phyloP scores from a whole-genome alignment of 2,329 filamentous ascomycete species.

The Laburnicola sp. region DNA sequence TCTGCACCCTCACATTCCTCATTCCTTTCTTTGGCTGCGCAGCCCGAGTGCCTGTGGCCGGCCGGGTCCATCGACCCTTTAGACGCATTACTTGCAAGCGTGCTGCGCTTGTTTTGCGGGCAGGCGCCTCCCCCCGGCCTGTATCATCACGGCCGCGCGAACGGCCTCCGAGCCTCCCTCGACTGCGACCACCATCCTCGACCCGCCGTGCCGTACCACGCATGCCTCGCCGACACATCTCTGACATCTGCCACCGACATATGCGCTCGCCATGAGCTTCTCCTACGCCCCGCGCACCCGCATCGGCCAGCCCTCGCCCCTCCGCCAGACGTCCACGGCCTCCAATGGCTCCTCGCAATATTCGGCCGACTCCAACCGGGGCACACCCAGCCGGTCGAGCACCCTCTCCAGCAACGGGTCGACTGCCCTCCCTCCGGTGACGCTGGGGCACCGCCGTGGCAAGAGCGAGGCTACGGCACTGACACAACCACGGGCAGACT shows the following conservation, averaged over 20 bases:
- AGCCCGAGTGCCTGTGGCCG: constrained; percentile 19
- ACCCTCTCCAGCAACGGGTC: constrained; percentile 75
- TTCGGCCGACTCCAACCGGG: constrained; percentile 59
- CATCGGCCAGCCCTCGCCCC: constrained; percentile 50
- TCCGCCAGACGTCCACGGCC: constrained; percentile 69
- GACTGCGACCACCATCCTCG: constrained; percentile 17
- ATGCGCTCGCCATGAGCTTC: constrained; percentile 43
- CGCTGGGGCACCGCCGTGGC: constrained; percentile 68
- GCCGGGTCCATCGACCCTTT: constrained; percentile 28
- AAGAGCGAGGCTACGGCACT: constrained; percentile 71
- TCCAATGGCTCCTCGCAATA: constrained; percentile 72
- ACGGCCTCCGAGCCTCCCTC: constrained; percentile 30
- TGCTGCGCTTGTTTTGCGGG: constrained; percentile 20
- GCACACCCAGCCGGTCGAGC: constrained; percentile 65
- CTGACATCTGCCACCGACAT: constrained; percentile 16
- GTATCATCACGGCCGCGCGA: constrained; percentile 34
- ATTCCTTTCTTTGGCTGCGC: constrained; percentile 37
- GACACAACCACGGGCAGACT: constrained; percentile 54
- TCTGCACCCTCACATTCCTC: constrained; percentile 34
- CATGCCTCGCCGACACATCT: constrained; percentile 29
- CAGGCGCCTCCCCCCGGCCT: constrained; percentile 31
- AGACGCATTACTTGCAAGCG: constrained; percentile 15
- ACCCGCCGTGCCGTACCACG: constrained; percentile 27
- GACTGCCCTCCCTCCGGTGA: constrained; percentile 54
- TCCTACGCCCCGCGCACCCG: constrained; percentile 44